phyloP scores from a whole-genome alignment of 2,329 filamentous ascomycete genomes.

The Botrytis pseudocinerea region DNA sequence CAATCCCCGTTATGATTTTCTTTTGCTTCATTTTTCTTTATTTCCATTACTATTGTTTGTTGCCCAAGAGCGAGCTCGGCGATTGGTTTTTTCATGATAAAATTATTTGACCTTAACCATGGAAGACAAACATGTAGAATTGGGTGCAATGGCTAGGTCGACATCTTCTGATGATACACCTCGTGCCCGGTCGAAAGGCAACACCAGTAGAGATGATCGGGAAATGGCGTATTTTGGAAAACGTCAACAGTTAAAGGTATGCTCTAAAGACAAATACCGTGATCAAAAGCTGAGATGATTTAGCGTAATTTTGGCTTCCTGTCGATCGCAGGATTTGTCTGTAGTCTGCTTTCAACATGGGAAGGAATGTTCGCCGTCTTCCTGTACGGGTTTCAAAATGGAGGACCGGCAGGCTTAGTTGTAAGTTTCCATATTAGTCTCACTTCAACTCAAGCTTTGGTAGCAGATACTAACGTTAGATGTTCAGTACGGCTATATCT shows the following conservation, averaged over 20 bases:
- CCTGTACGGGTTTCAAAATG: slow-evolving; percentile 30
- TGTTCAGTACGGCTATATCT: slow-evolving; percentile 7
- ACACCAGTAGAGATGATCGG: slow-evolving; percentile 31
- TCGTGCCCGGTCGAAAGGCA: slow-evolving; percentile 23
- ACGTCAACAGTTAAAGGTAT: slow-evolving; percentile 33
- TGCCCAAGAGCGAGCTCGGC: neutral
- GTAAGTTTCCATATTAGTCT: neutral
- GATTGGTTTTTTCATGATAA: neutral
- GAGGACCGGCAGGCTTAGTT: slow-evolving; percentile 42
- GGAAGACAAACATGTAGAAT: slow-evolving; percentile 24
- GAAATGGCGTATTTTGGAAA: slow-evolving; percentile 38
- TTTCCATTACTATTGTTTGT: neutral
- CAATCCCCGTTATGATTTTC: slow-evolving; percentile 4
- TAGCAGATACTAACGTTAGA: neutral
- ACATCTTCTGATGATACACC: slow-evolving; percentile 12
- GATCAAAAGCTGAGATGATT: neutral
- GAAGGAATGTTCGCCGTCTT: slow-evolving; percentile 39
- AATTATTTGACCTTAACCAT: slow-evolving; percentile 25
- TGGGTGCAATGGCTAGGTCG: slow-evolving; percentile 23
- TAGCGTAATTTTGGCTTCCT: slow-evolving; percentile 45
- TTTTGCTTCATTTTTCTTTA: slow-evolving; percentile 10
- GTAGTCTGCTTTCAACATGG: slow-evolving; percentile 47
- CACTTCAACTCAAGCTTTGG: neutral
- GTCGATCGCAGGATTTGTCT: slow-evolving; percentile 46
- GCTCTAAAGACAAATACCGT: neutral